Evolutionary conservation across 768 basidiomycete species (phyloP).

Genomic region (Gautieria morchelliformis): DNA sequence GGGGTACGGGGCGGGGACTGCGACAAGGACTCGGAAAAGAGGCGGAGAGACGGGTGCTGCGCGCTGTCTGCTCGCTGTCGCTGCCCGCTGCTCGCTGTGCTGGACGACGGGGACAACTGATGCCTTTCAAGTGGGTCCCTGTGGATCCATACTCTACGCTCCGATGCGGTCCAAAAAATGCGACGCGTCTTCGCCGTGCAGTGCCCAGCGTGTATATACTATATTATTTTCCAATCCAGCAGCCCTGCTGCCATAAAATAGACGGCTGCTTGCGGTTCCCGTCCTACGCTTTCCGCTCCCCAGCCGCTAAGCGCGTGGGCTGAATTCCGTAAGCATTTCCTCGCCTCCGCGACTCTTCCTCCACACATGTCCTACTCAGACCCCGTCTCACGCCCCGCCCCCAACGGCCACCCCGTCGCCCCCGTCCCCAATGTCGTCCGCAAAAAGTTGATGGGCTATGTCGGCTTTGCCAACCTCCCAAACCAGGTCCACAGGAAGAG

Average conservation of each 20-base stretch:
- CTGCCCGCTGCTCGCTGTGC: neutral
- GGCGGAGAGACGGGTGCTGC: neutral
- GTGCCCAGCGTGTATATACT: too few species aligned
- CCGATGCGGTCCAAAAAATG: too few species aligned
- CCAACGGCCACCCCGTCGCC: neutral
- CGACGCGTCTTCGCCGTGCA: too few species aligned
- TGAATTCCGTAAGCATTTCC: neutral
- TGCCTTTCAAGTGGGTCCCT: neutral
- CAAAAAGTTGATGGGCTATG: slow-evolving; percentile 93
- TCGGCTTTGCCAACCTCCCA: slow-evolving; percentile 94
- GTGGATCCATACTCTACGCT: neutral
- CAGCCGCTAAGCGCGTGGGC: neutral
- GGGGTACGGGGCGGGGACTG: neutral
- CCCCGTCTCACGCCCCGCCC: neutral
- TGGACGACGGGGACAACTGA: neutral
- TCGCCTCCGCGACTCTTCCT: neutral
- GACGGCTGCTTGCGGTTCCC: too few species aligned
- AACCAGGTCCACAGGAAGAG: slow-evolving; percentile 99
- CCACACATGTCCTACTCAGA: neutral
- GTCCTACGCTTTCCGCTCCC: neutral
- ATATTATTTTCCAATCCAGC: too few species aligned
- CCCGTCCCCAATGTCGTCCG: slow-evolving; percentile 37
- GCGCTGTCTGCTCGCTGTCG: neutral
- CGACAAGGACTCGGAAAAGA: neutral
- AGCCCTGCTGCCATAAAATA: too few species aligned